phyloP scores from a whole-genome alignment of 371 early-diverging fungal genomes.

The Rhizopus microsporus region DNA sequence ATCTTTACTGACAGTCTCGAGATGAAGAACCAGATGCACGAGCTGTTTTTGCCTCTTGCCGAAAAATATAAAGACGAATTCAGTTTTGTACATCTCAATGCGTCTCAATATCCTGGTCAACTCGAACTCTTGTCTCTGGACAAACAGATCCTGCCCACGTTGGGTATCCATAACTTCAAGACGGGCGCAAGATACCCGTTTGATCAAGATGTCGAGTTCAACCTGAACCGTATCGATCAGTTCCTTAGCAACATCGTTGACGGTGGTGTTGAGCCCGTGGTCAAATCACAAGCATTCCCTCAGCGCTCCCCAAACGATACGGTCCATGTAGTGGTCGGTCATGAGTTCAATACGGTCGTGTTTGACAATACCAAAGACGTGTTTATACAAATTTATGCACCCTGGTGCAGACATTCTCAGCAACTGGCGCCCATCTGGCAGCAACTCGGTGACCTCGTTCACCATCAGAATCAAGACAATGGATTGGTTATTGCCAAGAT shows the following conservation, averaged over 20 bases:
- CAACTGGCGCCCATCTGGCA: slow-evolving; percentile 75
- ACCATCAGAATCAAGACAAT: slow-evolving; percentile 42
- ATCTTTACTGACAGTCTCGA: slow-evolving; percentile 70
- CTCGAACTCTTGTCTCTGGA: slow-evolving; percentile 73
- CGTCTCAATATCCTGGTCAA: slow-evolving; percentile 71
- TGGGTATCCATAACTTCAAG: slow-evolving; percentile 75
- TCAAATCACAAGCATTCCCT: slow-evolving; percentile 79
- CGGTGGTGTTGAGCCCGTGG: slow-evolving; percentile 64
- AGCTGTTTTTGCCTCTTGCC: slow-evolving; percentile 64
- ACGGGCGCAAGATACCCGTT: slow-evolving; percentile 71
- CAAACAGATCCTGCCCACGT: slow-evolving; percentile 80
- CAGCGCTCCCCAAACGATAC: slow-evolving; percentile 60
- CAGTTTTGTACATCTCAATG: slow-evolving; percentile 82
- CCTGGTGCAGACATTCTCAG: slow-evolving; percentile 88
- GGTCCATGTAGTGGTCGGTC: slow-evolving; percentile 78
- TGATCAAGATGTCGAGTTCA: slow-evolving; percentile 58
- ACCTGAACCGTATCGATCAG: slow-evolving; percentile 40
- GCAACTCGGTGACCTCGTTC: slow-evolving; percentile 56
- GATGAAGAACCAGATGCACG: slow-evolving; percentile 48
- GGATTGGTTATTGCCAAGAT: slow-evolving; percentile 83
- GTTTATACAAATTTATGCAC: slow-evolving; percentile 67
- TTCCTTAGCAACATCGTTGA: slow-evolving; percentile 60
- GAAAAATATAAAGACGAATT: slow-evolving; percentile 74
- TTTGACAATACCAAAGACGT: slow-evolving; percentile 81
- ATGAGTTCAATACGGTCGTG: slow-evolving; percentile 72